phyloP scores from a whole-genome alignment of 768 basidiomycete species.

The Dendrothele bispora region DNA sequence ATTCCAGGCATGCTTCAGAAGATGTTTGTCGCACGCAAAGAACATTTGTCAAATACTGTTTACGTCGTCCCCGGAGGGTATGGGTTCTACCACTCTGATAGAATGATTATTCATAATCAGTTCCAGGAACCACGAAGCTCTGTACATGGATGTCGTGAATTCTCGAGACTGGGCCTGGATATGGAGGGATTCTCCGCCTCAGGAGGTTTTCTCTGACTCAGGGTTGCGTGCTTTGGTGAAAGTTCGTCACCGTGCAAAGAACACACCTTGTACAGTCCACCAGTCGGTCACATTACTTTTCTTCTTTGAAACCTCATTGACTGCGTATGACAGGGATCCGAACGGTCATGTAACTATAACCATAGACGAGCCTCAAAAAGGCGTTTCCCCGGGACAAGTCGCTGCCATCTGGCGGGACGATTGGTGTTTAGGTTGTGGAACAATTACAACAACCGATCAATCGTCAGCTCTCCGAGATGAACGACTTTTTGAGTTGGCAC shows the following conservation, averaged over 20 bases:
- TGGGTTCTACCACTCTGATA: constrained; percentile 18
- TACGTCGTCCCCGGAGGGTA: constrained; percentile 76
- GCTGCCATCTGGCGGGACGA: constrained; percentile 70
- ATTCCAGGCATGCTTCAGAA: constrained; percentile 58
- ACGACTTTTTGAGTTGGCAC: too few species aligned
- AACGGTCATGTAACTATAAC: constrained; percentile 38
- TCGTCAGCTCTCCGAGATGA: too few species aligned
- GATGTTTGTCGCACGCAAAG: constrained; percentile 78
- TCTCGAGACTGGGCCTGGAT: constrained; percentile 69
- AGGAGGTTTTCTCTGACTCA: constrained; percentile 32
- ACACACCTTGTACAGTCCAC: constrained; percentile 51
- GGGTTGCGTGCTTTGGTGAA: constrained; percentile 57
- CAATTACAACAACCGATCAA: constrained; percentile 47
- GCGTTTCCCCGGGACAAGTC: constrained; percentile 80
- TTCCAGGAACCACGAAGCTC: constrained; percentile 58
- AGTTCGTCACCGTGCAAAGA: constrained; percentile 69
- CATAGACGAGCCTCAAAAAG: constrained; percentile 61
- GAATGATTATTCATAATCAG: not conserved
- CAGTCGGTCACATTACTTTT: constrained; percentile 35
- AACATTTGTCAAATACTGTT: constrained; percentile 60
- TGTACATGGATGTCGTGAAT: constrained; percentile 29
- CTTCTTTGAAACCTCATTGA: not conserved
- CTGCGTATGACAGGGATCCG: constrained; percentile 19
- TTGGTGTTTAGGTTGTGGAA: constrained; percentile 85
- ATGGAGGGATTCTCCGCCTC: constrained; percentile 61